Evolutionary conservation across 2,329 filamentous ascomycete species (phyloP), one percentile per base, ranked within the genome.

Genomic region (Incumbomyces lentus): DNA sequence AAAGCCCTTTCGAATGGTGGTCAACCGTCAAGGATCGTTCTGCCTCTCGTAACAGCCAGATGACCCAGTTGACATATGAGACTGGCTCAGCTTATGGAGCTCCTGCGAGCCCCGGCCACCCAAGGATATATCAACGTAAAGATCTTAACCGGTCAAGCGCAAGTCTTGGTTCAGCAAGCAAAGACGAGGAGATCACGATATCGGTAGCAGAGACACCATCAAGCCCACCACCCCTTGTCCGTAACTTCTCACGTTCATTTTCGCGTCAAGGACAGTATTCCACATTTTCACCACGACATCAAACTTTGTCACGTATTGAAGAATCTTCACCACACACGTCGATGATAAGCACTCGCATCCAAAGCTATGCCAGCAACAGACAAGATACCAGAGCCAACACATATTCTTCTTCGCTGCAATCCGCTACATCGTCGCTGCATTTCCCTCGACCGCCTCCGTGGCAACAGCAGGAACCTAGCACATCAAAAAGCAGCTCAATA

Each of bases 1-100:
- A 48, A 38, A 56, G 54, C 47, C 55, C 55, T 10, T 57, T 57
- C 22, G 55, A 57, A 37, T 57, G 53, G 55, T 55, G 52, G 55
- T 51, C 42, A 44, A 49, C 50, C n/a, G 46, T 55, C 31, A 51
- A 55, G 40, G 55, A 57, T 36, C 44, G 32, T 6, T 40, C 36
- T 13, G 36, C 40, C 10, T 40, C 36, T 8, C 44, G 37, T 16
- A 40, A 34, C 36, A 41, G 38, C 19, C 36, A 33, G 29, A 30
- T 37, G 12, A 45, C 34, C 8, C 33, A 45, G 8, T 18, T 44
- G n/a, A 44, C 40, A 5, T 32, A 42, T 29, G 42, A 45, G 16
- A 38, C 42, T 4, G 16, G 19, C 7, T 45, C 42, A 2, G 26
- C 38, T 12, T 45, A 37, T 11, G 33, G 33, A 6, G 8, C 19